Evolutionary conservation across 805 yeast species (phyloP), one percentile per base, ranked within the genome.

Genomic region (Kluyveromyces siamensis): DNA sequence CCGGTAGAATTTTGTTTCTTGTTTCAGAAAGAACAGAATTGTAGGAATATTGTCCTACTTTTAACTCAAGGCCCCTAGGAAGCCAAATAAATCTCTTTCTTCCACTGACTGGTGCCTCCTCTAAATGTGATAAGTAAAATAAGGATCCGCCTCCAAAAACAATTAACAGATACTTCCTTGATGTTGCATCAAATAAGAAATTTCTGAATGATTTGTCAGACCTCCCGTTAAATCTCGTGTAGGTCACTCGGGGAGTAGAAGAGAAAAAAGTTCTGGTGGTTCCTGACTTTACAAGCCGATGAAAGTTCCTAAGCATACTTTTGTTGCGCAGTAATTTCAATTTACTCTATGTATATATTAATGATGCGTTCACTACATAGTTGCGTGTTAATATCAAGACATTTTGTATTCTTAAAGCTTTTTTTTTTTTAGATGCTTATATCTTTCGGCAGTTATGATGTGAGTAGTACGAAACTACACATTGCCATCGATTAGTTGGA

Each of bases 41-140:
- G 63, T 89, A 90, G 7, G 84, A 75, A 49, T 71, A 70, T 30
- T 78, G 77, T 2, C 95, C 95, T 16, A 85, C 67, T 51, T 63
- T 71, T 17, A 65, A 56, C 58, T 87, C 96, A 33, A 84, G 53
- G 71, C 81, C 76, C 45, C 74, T 73, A 6, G 88, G 84, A 1
- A 85, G 71, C 76, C 88, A 77, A 61, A 89, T 77, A 57, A 88
- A 77, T 53, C 97, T 71, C 30, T 59, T 68, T 45, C 98, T 71
- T 33, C 81, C 79, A 1, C 95, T 81, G 25, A 83, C 83, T 0
- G 96, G 96, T 0, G 96, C 96, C 54, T 77, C 77, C 53, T 89
- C 85, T 30, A 87, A 69, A 54, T 83, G 74, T 30, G 83, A 72
- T 27, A 72, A 69, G 62, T 72, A 76, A 44, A 70, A 62, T 1